Base-by-base conservation (phyloP, 768 basidiomycete genomes). In the Ephemerocybe angulata region DNA sequence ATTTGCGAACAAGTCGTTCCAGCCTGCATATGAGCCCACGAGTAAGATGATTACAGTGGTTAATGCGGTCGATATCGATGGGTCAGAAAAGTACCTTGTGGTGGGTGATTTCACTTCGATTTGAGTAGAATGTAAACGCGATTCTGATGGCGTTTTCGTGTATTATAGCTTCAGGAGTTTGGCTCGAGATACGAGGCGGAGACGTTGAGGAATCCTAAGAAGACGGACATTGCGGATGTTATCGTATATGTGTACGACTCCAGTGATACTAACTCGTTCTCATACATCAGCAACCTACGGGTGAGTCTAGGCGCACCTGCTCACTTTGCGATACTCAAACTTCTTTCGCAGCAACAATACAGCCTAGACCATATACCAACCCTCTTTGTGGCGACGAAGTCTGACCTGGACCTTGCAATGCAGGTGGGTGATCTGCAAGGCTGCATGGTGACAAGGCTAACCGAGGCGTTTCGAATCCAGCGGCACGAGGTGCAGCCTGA, bases 401-500 rank as follows among this genome's bases (percentile, higher is more conserved):
- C 93, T 5, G 96, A 99, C 69, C 82, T 97, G 25, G 96, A 99
- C 70, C 85, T 99, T 48, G 96, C 96, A 11, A 83, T 95, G 62
- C 96, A 97, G 82, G 92, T 88, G 54, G 58, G 54, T 54, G 25
- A 44, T 53, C 38, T 50, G 55, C 42, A 25, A 56, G 52, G 25
- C 27, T 56, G 44, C 54, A 49, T 55, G 19, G 22, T 33, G 37
- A 52, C n/a, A 37, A 21, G 25, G 29, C 29, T 37, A 41, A 41
- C 21, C 3, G 1, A 38, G 30, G 29, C 11, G 29, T 25, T 37
- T 37, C 27, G 33, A 8, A 11, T 54, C 19, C 65, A 97, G 89
- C 79, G 96, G 67, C 96, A 98, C 68, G 96, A 99, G 76, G 95
- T 98, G 21, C 96, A 99, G 65, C 96, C 96, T 33, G 96, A 98